phyloP scores from a whole-genome alignment of 331 rosid genomes.

The Quercus tomentella region DNA sequence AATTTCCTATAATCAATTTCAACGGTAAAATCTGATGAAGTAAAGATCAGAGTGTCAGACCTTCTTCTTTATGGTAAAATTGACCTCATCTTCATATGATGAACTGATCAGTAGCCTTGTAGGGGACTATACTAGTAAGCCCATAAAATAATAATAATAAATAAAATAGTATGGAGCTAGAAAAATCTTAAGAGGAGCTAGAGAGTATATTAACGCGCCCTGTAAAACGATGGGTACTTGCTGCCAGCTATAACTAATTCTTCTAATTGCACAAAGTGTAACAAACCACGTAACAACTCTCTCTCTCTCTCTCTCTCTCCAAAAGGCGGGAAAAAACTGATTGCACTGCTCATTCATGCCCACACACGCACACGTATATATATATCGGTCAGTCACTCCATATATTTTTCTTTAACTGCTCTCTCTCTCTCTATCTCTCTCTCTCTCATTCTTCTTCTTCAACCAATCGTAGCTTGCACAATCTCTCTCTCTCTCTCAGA shows the following conservation, averaged over 20 bases:
- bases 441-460: not conserved
- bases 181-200: too few species aligned
- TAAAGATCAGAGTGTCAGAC: too few species aligned
- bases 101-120: too few species aligned
- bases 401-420: not conserved
- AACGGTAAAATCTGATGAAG: too few species aligned
- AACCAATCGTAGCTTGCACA: not conserved
- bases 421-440: not conserved
- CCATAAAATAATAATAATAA: too few species aligned
- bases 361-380: too few species aligned
- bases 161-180: too few species aligned
- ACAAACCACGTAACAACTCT: not conserved
- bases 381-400: too few species aligned
- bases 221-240: not conserved
- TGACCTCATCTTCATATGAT: too few species aligned
- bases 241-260: not conserved
- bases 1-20: too few species aligned
- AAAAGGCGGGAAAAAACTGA: constrained; percentile 27
- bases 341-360: not conserved
- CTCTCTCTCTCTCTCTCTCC: not conserved
- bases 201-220: not conserved
- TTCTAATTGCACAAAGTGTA: not conserved
- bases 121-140: too few species aligned
- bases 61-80: too few species aligned
- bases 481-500: not conserved